These are phyloP conservation scores for Talaromyces proteolyticus DNA, from an alignment of 495 filamentous ascomycete species.

Conservation along the genomic window DNA sequence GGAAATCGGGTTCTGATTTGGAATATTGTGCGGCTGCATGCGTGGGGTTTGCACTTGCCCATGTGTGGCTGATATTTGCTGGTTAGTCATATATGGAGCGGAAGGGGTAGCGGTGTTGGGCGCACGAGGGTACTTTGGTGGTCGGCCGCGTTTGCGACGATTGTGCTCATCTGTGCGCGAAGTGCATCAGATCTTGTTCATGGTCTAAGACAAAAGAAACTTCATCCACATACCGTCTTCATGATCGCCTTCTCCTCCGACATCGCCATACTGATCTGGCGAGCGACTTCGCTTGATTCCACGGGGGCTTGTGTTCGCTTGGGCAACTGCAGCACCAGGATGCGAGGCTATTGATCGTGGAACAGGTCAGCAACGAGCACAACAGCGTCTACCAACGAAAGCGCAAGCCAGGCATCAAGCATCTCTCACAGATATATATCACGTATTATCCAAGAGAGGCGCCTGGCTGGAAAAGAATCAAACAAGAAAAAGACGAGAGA, in stretches of 20 bases:
- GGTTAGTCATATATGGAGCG: constrained; percentile 27
- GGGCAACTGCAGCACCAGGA: constrained; percentile 35
- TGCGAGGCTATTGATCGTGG: constrained; percentile 29
- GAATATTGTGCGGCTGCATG: constrained; percentile 61
- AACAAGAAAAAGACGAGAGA: constrained; percentile 4
- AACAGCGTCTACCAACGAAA: background rate
- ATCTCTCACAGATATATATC: too few relatives aligned
- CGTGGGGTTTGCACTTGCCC: constrained; percentile 70
- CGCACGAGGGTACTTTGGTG: constrained; percentile 62
- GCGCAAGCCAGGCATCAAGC: too few relatives aligned
- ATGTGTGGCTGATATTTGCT: constrained; percentile 43
- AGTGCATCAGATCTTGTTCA: background rate
- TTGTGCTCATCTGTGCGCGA: constrained; percentile 56
- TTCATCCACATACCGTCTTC: constrained; percentile 73
- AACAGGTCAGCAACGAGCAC: background rate
- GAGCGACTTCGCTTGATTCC: constrained; percentile 93
- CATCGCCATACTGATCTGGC: constrained; percentile 65
- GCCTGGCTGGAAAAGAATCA: too few relatives aligned
- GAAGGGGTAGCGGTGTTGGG: constrained; percentile 18
- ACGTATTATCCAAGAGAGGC: too few relatives aligned
- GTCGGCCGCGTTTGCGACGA: constrained; percentile 80
- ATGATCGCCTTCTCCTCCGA: constrained; percentile 51
- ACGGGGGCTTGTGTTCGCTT: constrained; percentile 54
- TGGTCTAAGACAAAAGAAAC: constrained; percentile 1
- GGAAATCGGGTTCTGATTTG: constrained; percentile 46